Evolutionary conservation across 805 yeast species (phyloP).

Genomic region (Saccharomycopsis sp.): DNA sequence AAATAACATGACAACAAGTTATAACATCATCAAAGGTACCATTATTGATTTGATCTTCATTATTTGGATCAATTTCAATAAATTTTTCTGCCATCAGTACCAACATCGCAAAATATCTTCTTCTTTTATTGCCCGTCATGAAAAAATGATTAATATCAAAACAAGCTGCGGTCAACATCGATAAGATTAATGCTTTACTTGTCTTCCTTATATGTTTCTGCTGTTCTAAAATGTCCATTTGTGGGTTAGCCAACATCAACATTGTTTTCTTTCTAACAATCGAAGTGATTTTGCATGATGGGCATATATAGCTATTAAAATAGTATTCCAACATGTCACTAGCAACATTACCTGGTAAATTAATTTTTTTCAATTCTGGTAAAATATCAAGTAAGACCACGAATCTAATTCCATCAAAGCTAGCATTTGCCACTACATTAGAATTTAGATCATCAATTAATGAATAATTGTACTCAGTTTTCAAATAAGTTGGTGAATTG

Average conservation of each 20-base stretch:
- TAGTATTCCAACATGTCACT: constrained; percentile 17
- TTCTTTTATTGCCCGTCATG: constrained; percentile 15
- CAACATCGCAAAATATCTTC: constrained; percentile 6
- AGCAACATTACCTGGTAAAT: constrained; percentile 17
- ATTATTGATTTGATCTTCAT: constrained; percentile 6
- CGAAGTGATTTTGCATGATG: constrained; percentile 7
- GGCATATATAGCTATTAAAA: constrained; percentile 2
- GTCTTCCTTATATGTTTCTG: constrained; percentile 2
- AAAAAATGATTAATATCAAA: constrained; percentile 18
- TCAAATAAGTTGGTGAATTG: constrained; percentile 7
- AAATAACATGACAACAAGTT: constrained; percentile 8
- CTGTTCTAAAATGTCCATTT: constrained; percentile 9
- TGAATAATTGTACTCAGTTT: constrained; percentile 9
- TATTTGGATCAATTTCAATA: constrained; percentile 5
- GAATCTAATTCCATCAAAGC: constrained; percentile 7
- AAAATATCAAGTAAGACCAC: constrained; percentile 1
- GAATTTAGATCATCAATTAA: constrained; percentile 4
- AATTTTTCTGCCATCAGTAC: background rate
- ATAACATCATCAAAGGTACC: constrained; percentile 15
- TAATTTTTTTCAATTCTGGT: constrained; percentile 5
- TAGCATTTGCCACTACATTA: background rate
- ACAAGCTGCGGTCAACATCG: constrained; percentile 9
- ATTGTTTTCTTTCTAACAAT: constrained; percentile 12
- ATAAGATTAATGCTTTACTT: constrained; percentile 7
- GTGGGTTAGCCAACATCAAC: constrained; percentile 6